These are phyloP conservation scores for Gossypium turneri DNA, from an alignment of 345 rosid genomes.

Conservation along the genomic window DNA sequence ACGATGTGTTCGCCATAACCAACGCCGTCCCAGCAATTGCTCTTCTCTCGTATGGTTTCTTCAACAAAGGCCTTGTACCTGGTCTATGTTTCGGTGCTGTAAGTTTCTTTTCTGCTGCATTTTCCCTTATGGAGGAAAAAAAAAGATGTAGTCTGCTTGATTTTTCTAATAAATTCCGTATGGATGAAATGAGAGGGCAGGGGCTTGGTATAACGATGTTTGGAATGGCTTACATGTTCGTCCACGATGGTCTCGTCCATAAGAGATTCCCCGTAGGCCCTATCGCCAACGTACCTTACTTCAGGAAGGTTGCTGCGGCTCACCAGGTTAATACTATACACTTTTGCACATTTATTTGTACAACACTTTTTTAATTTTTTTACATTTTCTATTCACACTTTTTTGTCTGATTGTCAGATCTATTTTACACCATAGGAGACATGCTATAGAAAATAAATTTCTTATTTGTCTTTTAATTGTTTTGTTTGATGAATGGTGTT, in stretches of 20 bases:
- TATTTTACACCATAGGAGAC: too few species aligned
- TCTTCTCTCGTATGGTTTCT: constrained; percentile 69
- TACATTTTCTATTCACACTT: too few species aligned
- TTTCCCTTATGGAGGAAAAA: too few species aligned
- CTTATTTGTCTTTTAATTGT: too few species aligned
- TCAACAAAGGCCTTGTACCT: constrained; percentile 77
- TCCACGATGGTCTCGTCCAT: constrained; percentile 93
- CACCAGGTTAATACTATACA: constrained; percentile 48
- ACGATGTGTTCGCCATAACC: constrained; percentile 82
- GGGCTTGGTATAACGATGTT: constrained; percentile 88
- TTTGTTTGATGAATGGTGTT: background rate
- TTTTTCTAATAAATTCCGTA: background rate
- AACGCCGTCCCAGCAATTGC: constrained; percentile 87
- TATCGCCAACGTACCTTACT: constrained; percentile 77
- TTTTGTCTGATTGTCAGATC: too few species aligned
- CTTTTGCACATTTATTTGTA: background rate
- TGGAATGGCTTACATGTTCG: constrained; percentile 98
- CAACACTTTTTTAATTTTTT: background rate
- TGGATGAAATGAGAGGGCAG: constrained; percentile 22
- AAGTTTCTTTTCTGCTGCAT: constrained; percentile 21
- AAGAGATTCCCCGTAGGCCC: constrained; percentile 93
- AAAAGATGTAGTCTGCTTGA: background rate
- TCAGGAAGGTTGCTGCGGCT: constrained; percentile 80
- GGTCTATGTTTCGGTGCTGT: constrained; percentile 96
- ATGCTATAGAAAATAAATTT: too few species aligned